phyloP scores from a whole-genome alignment of 495 filamentous ascomycete genomes.

The Lasiosphaeriaceae sp. region DNA sequence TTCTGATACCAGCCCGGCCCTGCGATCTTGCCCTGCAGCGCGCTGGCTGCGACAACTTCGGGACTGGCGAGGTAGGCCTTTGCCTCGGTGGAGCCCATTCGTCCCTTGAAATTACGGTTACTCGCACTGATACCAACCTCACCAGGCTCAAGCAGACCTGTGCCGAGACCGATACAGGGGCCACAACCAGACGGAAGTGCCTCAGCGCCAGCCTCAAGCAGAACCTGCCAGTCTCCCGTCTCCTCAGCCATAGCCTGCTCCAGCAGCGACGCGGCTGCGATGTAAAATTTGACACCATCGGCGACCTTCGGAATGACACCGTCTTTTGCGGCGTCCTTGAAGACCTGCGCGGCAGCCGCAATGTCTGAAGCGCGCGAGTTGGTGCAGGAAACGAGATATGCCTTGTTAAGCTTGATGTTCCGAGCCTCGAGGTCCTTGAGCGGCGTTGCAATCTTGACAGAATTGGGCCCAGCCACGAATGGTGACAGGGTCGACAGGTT shows the following conservation, averaged over 20 bases:
- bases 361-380: slow-evolving; percentile 84
- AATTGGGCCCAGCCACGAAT: slow-evolving; percentile 87
- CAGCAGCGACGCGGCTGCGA: slow-evolving; percentile 77
- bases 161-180: slow-evolving; percentile 86
- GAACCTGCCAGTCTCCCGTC: slow-evolving; percentile 79
- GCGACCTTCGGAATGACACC: slow-evolving; percentile 70
- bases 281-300: slow-evolving; percentile 78
- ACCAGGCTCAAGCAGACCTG: slow-evolving; percentile 75
- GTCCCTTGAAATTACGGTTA: slow-evolving; percentile 92
- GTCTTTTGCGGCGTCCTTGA: slow-evolving; percentile 66
- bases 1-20: slow-evolving; percentile 78
- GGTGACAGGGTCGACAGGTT: slow-evolving; percentile 82
- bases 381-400: slow-evolving; percentile 89
- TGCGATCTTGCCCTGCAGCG: slow-evolving; percentile 69
- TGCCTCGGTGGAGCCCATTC: slow-evolving; percentile 80
- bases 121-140: slow-evolving; percentile 86
- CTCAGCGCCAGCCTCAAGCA: slow-evolving; percentile 76
- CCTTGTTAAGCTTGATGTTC: slow-evolving; percentile 75
- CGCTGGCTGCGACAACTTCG: slow-evolving; percentile 88
- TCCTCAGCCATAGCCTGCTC: slow-evolving; percentile 80
- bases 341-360: slow-evolving; percentile 78
- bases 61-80: slow-evolving; percentile 88
- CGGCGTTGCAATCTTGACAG: slow-evolving; percentile 82
- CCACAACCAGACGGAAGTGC: slow-evolving; percentile 77
- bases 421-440: slow-evolving; percentile 67